phyloP scores from a whole-genome alignment of 352 stramenopile species.

The Pythium inflatum region DNA sequence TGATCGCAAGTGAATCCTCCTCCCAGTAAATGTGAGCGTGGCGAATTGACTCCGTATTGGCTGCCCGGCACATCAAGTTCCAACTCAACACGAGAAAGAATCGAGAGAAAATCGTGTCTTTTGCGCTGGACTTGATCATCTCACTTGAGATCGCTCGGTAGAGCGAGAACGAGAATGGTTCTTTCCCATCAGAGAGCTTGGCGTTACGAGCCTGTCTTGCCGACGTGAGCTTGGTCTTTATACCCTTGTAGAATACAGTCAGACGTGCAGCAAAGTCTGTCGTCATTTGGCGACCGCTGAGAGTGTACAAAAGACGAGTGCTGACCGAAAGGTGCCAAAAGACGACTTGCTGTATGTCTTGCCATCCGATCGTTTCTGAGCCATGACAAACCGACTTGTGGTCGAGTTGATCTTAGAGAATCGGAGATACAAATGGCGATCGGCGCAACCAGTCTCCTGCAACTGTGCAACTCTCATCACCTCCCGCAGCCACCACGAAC shows the following conservation, averaged over 20 bases:
- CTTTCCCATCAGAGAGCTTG: conserved; percentile 1
- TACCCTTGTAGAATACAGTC: background rate
- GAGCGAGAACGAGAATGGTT: background rate
- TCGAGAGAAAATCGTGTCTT: background rate
- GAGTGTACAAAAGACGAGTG: too few species aligned
- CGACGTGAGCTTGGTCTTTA: background rate
- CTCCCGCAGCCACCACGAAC: too few species aligned
- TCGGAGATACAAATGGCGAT: too few species aligned
- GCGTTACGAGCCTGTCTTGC: background rate
- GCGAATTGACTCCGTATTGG: background rate
- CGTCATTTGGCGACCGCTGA: too few species aligned
- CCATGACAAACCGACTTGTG: too few species aligned
- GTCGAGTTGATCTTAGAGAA: too few species aligned
- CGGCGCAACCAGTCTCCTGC: too few species aligned
- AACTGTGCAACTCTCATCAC: too few species aligned
- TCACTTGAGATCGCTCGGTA: background rate
- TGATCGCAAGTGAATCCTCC: background rate
- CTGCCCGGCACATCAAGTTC: background rate
- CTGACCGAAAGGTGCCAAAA: too few species aligned
- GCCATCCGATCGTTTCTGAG: too few species aligned
- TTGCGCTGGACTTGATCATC: background rate
- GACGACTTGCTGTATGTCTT: too few species aligned
- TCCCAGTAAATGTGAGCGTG: background rate
- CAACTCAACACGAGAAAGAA: background rate
- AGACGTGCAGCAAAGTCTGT: background rate